These are phyloP conservation scores for Quambalaria eucalypti DNA, from an alignment of 1,284 basidiomycete genomes.

Conservation along the genomic window DNA sequence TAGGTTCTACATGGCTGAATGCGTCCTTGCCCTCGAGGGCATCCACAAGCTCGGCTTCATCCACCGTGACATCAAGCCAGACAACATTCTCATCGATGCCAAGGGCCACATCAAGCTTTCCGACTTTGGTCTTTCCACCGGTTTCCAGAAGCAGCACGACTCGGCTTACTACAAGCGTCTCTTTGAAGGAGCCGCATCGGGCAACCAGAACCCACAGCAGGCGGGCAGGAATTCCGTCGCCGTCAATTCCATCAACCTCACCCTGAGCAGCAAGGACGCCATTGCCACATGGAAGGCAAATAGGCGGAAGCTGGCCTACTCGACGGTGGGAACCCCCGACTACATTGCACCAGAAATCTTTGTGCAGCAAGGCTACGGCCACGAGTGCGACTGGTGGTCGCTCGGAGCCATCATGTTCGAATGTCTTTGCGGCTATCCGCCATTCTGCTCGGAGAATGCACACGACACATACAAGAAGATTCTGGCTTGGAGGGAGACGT, in stretches of 20 bases:
- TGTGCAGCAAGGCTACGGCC: conserved; percentile 90
- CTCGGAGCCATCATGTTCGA: conserved; percentile 91
- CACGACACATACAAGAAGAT: conserved; percentile 99
- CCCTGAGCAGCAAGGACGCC: conserved; percentile 41
- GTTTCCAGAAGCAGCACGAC: conserved; percentile 89
- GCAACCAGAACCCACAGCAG: conserved; percentile 20
- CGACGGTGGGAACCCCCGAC: conserved; percentile 95
- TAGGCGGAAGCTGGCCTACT: conserved; percentile 89
- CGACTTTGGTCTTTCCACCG: conserved; percentile 88
- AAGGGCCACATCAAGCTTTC: conserved; percentile 89
- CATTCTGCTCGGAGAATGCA: conserved; percentile 94
- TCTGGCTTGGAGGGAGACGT: conserved; percentile 82
- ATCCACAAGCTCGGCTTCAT: conserved; percentile 99
- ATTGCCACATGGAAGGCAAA: conserved; percentile 93
- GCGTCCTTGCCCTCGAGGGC: conserved; percentile 92
- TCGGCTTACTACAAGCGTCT: conserved; percentile 88
- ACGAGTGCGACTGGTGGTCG: conserved; percentile 95
- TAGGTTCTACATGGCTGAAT: conserved; percentile 98
- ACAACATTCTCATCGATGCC: conserved; percentile 93
- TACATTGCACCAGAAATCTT: conserved; percentile 99
- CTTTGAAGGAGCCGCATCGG: conserved; percentile 55
- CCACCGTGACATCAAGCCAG: conserved; percentile 89
- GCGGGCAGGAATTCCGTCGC: conserved; percentile 43
- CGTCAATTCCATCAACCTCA: conserved; percentile 46
- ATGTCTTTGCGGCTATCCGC: conserved; percentile 88